Percentiles rank a stretch among this genome's conserved stretches.
Evolutionary conservation across 2,329 filamentous ascomycete species (phyloP).

Genomic region (Ascocoryne sarcoides): DNA sequence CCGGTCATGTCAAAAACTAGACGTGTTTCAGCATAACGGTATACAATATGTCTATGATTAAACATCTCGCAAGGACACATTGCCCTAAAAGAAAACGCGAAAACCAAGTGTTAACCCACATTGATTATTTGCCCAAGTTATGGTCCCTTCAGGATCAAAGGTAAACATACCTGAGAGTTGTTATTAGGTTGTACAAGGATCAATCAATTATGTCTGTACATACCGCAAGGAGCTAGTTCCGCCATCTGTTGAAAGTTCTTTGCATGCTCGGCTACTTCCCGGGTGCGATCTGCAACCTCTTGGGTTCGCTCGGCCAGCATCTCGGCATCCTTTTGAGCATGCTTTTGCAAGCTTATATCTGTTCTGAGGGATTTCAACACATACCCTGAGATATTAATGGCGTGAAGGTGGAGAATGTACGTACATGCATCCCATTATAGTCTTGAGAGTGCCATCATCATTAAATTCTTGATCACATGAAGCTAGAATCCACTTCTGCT

Average conservation of each 20-base stretch:
- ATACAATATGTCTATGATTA: no score
- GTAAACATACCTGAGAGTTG: conserved; percentile 15
- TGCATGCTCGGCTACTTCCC: conserved; percentile 17
- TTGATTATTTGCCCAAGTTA: conserved; percentile 21
- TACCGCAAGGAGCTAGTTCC: conserved; percentile 18
- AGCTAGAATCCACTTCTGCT: conserved; percentile 19
- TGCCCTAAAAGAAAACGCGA: neutral
- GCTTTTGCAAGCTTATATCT: conserved; percentile 18
- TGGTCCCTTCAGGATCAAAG: conserved; percentile 14
- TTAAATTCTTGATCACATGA: conserved; percentile 21
- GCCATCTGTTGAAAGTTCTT: conserved; percentile 20
- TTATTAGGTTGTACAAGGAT: neutral
- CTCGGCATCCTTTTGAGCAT: conserved; percentile 15
- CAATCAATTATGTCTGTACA: neutral
- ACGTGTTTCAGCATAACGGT: no score
- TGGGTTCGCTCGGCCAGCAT: conserved; percentile 13
- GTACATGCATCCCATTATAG: conserved; percentile 21
- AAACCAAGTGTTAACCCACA: conserved; percentile 9
- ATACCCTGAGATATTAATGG: neutral
- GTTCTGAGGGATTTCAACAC: conserved; percentile 8
- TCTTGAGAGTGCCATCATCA: conserved; percentile 17
- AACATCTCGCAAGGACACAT: neutral
- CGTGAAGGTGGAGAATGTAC: neutral
- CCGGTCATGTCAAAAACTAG: conserved; percentile 56
- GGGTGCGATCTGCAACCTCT: conserved; percentile 14